Base-by-base conservation (phyloP, 164 flowering plant genomes). In the Nelumbo lutea region DNA sequence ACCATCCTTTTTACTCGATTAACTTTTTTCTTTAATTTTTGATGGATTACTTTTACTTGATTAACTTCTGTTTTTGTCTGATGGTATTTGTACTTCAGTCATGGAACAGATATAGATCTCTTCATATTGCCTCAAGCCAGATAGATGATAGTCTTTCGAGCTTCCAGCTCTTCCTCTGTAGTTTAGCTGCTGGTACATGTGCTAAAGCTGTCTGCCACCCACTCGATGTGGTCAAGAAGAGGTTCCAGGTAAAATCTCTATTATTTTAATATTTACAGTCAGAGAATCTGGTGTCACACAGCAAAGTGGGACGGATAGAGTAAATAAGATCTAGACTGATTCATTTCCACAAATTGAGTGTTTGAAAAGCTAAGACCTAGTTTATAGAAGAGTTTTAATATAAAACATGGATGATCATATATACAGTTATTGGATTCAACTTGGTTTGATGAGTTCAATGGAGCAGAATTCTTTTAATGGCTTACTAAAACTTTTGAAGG, bases 171-270 rank as follows among this genome's bases (percentile, higher is more conserved):
- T 89, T 92, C 68, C 15, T 87, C 3, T 92, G 97, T 79, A 97
- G 99, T 44, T 80, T 91, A 69, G 97, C 89, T n/a, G 87, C 98
- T 57, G 93, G 97, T n/a, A 86, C 96, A 46, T 86, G 86, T 82
- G 96, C 97, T 52, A 95, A 92, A 80, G 88, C 87, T 68, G 97
- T 84, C 15, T 95, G 97, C 69, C 99, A 95, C 79, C 99, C 99
- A 1, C 89, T 95, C 50, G 99, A 95, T 79, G 97, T 95, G 43
- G 96, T 95, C 51, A 95, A 95, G 82, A 95, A 92, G 88, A 83
- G 97, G 75, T 95, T 92, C 78, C 99, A 95, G 97, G 99, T 92
- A 78, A 38, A 27, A 59, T 77, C 14, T 68, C 38, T 13, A 15
- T 2, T 43, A 59, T 39, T 44, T 43, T 42, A 27, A 27, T 27